A percentile compares a stretch with the other conserved stretches of the same genome.
phyloP scores from a whole-genome alignment of 441 rosid species.

The Erodium chrysanthum region DNA sequence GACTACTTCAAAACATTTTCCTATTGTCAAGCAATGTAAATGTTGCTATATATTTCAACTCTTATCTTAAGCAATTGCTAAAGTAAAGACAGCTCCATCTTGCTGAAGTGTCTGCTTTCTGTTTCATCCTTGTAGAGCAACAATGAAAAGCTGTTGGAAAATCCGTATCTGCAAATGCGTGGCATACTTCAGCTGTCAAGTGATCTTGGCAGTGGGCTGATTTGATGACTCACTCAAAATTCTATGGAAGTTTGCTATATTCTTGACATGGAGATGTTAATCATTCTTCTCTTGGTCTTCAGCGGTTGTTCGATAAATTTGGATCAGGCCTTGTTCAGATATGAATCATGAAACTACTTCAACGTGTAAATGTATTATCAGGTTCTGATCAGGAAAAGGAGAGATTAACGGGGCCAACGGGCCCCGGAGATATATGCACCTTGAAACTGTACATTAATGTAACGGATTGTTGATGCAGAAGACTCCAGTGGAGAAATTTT shows the following conservation, averaged over 20 bases:
- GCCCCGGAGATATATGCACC: constrained; percentile 18
- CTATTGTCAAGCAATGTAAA: too few species aligned
- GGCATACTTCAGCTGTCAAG: constrained; percentile 91
- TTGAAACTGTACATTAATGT: constrained; percentile 5
- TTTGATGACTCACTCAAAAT: constrained; percentile 19
- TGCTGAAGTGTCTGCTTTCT: constrained; percentile 19
- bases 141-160: constrained; percentile 92
- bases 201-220: constrained; percentile 42
- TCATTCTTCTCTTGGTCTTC: constrained; percentile 17
- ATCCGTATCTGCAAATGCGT: constrained; percentile 96
- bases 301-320: constrained; percentile 20
- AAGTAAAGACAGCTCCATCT: constrained; percentile 2
- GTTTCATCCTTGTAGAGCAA: constrained; percentile 57
- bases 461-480: constrained; percentile 12
- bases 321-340: constrained; percentile 16
- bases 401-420: constrained; percentile 11
- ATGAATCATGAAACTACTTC: constrained; percentile 21
- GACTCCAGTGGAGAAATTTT: constrained; percentile 10
- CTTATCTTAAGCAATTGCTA: not conserved
- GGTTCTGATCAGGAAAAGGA: constrained; percentile 15
- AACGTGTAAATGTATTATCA: constrained; percentile 15
- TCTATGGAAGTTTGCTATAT: constrained; percentile 6
- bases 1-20: not conserved
- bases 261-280: constrained; percentile 13
- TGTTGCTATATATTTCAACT: not conserved